Evolutionary conservation across 305 asterid genomes (phyloP).

Genomic region (Salvia sclarea): DNA sequence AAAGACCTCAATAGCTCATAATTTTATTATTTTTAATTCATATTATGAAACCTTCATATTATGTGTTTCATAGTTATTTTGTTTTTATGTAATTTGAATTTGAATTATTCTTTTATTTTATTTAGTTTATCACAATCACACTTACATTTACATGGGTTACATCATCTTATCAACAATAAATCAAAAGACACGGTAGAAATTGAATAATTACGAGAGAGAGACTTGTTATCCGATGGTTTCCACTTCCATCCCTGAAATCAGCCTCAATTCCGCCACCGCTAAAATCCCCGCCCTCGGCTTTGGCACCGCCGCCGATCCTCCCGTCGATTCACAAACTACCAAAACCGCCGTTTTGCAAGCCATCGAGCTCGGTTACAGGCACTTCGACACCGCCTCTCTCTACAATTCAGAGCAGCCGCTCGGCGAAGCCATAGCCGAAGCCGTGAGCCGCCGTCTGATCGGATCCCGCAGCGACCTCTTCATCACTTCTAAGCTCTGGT

Average conservation of each 20-base stretch:
- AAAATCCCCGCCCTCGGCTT: conserved; percentile 57
- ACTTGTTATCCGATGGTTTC: conserved; percentile 9
- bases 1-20: too few relatives aligned
- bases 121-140: too few relatives aligned
- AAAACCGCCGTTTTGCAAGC: conserved; percentile 51
- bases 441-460: conserved; percentile 43
- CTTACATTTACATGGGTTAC: too few relatives aligned
- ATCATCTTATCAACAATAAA: neutral
- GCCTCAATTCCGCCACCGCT: conserved; percentile 38
- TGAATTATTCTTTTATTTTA: too few relatives aligned
- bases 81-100: too few relatives aligned
- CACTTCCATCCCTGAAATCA: conserved; percentile 34
- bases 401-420: conserved; percentile 57
- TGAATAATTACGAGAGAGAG: neutral
- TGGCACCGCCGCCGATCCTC: conserved; percentile 66
- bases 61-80: too few relatives aligned
- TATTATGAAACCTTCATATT: too few relatives aligned
- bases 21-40: too few relatives aligned
- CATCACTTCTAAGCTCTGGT: conserved; percentile 70
- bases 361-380: conserved; percentile 59
- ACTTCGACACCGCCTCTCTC: conserved; percentile 72
- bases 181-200: neutral
- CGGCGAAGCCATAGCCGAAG: conserved; percentile 61
- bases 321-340: conserved; percentile 43
- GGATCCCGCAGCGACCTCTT: conserved; percentile 53